Evolutionary conservation across 805 yeast species (phyloP).

Genomic region (Metschnikowia picachoensis): DNA sequence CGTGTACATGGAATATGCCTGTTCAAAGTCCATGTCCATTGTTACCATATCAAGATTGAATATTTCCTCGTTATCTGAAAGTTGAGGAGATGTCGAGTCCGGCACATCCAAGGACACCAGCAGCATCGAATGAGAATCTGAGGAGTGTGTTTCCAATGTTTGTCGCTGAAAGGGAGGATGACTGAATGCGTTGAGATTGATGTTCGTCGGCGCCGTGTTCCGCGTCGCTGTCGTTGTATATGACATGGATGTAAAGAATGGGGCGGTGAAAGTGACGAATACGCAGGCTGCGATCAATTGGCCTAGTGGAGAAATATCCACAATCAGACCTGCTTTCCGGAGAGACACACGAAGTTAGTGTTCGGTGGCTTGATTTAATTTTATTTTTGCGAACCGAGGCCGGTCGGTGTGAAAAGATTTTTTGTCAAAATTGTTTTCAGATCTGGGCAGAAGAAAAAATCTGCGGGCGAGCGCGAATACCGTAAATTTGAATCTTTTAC

Average conservation of each 20-base stretch:
- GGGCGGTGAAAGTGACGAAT: too few relatives aligned
- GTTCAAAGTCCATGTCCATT: slow-evolving; percentile 44
- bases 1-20: slow-evolving; percentile 40
- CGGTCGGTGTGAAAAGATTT: too few relatives aligned
- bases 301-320: too few relatives aligned
- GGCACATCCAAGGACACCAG: neutral
- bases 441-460: neutral
- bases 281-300: too few relatives aligned
- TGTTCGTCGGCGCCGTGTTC: slow-evolving; percentile 11
- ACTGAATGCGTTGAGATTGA: slow-evolving; percentile 15
- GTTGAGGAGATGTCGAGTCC: slow-evolving; percentile 4
- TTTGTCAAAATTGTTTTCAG: neutral
- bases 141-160: neutral
- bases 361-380: too few relatives aligned
- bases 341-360: too few relatives aligned
- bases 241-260: slow-evolving; percentile 10
- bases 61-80: slow-evolving; percentile 19
- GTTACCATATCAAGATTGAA: slow-evolving; percentile 30
- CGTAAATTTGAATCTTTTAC: neutral
- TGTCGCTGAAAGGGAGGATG: slow-evolving; percentile 10
- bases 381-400: too few relatives aligned
- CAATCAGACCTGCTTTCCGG: too few relatives aligned
- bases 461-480: slow-evolving; percentile 8
- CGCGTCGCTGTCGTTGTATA: slow-evolving; percentile 17
- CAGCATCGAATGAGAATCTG: slow-evolving; percentile 2